phyloP scores from a whole-genome alignment of 805 yeast genomes.

The Suhomyces tanzawaensis region DNA sequence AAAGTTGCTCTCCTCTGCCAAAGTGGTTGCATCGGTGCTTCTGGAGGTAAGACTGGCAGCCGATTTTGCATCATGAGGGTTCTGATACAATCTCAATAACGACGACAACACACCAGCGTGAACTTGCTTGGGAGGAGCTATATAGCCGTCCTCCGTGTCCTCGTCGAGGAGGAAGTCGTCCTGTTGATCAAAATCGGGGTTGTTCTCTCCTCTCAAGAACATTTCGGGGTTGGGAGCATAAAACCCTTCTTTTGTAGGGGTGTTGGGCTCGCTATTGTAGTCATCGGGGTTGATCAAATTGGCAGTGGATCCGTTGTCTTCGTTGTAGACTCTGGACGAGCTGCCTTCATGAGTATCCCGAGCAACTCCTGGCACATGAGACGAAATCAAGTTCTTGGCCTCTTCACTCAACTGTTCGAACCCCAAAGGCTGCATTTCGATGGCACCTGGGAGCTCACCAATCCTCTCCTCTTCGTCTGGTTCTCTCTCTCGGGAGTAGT shows the following conservation, averaged over 20 bases:
- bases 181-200: conserved; percentile 24
- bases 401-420: conserved; percentile 46
- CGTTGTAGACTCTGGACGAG: background rate
- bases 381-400: conserved; percentile 53
- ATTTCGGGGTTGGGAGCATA: conserved; percentile 47
- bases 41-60: conserved; percentile 23
- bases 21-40: conserved; percentile 15
- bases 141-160: conserved; percentile 31
- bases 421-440: conserved; percentile 45
- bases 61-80: conserved; percentile 33
- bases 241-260: conserved; percentile 13
- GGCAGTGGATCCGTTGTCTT: conserved; percentile 1
- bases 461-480: conserved; percentile 23
- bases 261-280: conserved; percentile 1
- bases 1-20: conserved; percentile 20
- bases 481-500: conserved; percentile 12
- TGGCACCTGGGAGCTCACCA: conserved; percentile 27
- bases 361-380: conserved; percentile 38
- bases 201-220: conserved; percentile 25
- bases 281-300: conserved; percentile 2
- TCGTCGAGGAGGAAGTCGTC: conserved; percentile 31
- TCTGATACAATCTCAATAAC: conserved; percentile 66
- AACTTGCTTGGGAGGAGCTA: conserved; percentile 51
- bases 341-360: background rate
- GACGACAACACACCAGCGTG: conserved; percentile 87